Conservation (phyloP, 768 basidiomycete genomes). For the Boletus pseudopeckii region DNA sequence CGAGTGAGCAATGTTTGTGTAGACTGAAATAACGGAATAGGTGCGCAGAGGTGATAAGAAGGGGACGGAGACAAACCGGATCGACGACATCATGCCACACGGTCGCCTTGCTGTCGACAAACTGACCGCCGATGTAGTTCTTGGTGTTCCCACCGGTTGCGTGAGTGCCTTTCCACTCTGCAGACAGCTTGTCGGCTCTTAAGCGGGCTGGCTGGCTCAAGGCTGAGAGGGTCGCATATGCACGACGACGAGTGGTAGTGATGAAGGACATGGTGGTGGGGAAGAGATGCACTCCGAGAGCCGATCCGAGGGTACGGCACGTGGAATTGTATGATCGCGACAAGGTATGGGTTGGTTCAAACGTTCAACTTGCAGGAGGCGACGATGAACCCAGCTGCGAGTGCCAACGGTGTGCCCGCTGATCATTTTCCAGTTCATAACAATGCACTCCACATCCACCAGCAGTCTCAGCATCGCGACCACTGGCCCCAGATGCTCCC, state of each 20-base stretch:
- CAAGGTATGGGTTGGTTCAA: too few species aligned
- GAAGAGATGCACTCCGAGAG: background rate
- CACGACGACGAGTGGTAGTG: conserved; percentile 14
- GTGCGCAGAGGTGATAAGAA: background rate
- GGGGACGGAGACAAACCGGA: conserved; percentile 55
- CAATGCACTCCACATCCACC: conserved; percentile 18
- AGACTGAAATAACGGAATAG: conserved; percentile 46
- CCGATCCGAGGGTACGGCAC: conserved; percentile 10
- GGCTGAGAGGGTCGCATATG: conserved; percentile 48
- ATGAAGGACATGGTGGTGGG: conserved; percentile 21
- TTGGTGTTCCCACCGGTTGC: conserved; percentile 84
- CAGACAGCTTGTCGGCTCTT: conserved; percentile 66
- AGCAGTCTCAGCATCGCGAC: conserved; percentile 20
- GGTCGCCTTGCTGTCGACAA: conserved; percentile 72
- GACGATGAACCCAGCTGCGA: conserved; percentile 19
- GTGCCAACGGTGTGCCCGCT: conserved; percentile 13
- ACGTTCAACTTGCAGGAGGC: background rate
- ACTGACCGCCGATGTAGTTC: conserved; percentile 90
- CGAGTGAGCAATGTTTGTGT: conserved; percentile 87
- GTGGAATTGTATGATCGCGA: background rate
- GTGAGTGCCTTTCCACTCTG: conserved; percentile 84
- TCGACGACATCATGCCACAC: conserved; percentile 88
- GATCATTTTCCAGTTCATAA: conserved; percentile 13
- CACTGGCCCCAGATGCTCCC: conserved; percentile 25
- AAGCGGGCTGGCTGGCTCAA: conserved; percentile 54